Percentiles rank a stretch among this genome's conserved stretches.
phyloP scores from a whole-genome alignment of 768 basidiomycete species.

The Collybia sordida region DNA sequence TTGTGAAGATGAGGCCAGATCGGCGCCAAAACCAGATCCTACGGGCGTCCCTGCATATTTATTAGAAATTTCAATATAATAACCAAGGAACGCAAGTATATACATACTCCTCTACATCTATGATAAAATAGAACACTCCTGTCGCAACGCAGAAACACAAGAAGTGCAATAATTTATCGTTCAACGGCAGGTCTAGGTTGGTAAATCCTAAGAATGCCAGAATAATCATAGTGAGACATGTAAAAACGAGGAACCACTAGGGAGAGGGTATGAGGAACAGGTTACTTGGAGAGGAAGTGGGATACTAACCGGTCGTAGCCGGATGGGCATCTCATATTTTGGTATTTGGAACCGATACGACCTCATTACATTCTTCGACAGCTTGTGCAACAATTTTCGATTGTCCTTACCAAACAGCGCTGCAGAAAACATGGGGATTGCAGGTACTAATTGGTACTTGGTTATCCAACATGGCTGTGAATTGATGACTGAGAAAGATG shows the following conservation, averaged over 20 bases:
- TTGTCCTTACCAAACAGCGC: conserved; percentile 14
- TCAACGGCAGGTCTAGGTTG: conserved; percentile 66
- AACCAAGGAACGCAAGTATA: not conserved
- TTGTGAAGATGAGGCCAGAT: conserved; percentile 66
- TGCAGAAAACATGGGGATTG: conserved; percentile 9
- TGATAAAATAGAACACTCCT: conserved; percentile 81
- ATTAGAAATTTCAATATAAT: conserved; percentile 1
- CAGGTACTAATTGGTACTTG: conserved; percentile 2
- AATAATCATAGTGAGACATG: conserved; percentile 61
- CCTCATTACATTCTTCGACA: conserved; percentile 67
- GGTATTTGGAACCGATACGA: conserved; percentile 64
- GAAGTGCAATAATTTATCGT: conserved; percentile 81
- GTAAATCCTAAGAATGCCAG: conserved; percentile 81
- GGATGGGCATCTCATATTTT: conserved; percentile 68
- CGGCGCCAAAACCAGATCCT: conserved; percentile 89
- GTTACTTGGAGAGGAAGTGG: conserved; percentile 12
- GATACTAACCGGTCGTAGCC: conserved; percentile 62
- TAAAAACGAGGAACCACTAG: conserved; percentile 83
- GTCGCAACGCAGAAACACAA: conserved; percentile 76
- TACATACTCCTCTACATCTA: conserved; percentile 85
- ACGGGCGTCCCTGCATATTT: conserved; percentile 60
- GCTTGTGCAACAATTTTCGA: conserved; percentile 39
- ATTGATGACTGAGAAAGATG: not conserved
- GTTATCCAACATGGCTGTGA: conserved; percentile 11
- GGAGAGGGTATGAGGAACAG: conserved; percentile 1